Evolutionary conservation across 148 eudicot species (phyloP).

Genomic region (Spergularia bocconei): DNA sequence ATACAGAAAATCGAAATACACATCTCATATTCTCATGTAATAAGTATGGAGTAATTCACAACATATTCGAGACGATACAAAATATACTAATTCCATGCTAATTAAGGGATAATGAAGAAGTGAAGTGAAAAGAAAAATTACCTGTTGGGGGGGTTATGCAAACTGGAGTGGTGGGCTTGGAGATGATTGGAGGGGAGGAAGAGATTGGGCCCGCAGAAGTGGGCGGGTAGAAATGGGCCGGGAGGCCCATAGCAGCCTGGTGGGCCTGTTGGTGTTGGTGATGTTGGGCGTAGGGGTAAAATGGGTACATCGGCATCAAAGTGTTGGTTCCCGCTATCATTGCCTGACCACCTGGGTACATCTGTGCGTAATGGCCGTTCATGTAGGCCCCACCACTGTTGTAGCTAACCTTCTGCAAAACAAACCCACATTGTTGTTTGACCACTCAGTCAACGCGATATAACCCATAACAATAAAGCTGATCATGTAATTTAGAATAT

Average conservation of each 20-base stretch:
- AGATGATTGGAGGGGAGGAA: slow-evolving; percentile 41
- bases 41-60: no score
- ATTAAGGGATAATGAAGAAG: no score
- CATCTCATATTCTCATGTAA: no score
- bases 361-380: slow-evolving; percentile 53
- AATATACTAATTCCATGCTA: no score
- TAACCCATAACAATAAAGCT: not conserved
- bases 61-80: no score
- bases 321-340: slow-evolving; percentile 47
- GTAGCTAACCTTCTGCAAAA: slow-evolving; percentile 53
- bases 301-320: slow-evolving; percentile 67
- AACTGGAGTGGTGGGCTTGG: slow-evolving; percentile 58
- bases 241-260: slow-evolving; percentile 60
- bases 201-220: slow-evolving; percentile 45
- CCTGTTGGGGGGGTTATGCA: slow-evolving; percentile 46
- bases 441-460: slow-evolving; percentile 5
- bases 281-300: slow-evolving; percentile 42
- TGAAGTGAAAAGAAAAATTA: slow-evolving; percentile 5
- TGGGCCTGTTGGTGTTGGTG: slow-evolving; percentile 28
- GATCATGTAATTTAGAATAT: no score
- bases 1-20: no score
- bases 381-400: slow-evolving; percentile 58
- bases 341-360: slow-evolving; percentile 50
- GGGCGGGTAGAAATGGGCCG: slow-evolving; percentile 49
- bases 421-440: slow-evolving; percentile 1